Evolutionary conservation across 2,329 filamentous ascomycete genomes (phyloP).

Genomic region (Ophiocordyceps camponoti-saundersi): DNA sequence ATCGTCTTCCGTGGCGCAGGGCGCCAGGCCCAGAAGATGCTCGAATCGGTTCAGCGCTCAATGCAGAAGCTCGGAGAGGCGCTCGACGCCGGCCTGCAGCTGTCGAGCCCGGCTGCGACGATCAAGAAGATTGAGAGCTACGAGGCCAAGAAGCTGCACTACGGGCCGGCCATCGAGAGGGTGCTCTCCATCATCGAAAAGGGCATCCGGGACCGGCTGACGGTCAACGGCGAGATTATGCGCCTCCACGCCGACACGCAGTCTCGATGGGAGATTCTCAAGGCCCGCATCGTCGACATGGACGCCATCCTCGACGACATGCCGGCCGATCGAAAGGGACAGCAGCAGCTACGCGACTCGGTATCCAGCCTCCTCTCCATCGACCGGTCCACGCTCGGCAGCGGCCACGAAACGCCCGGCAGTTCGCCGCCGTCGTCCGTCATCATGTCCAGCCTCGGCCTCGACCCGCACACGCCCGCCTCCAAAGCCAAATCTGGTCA

Average conservation of each 20-base stretch:
- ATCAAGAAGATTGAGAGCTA: slow-evolving; percentile 82
- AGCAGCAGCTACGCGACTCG: slow-evolving; percentile 76
- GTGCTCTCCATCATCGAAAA: slow-evolving; percentile 87
- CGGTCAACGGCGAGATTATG: slow-evolving; percentile 89
- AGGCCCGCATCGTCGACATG: slow-evolving; percentile 60
- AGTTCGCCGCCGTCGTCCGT: slow-evolving; percentile 48
- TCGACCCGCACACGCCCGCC: slow-evolving; percentile 28
- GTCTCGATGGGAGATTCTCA: slow-evolving; percentile 61
- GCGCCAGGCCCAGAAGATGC: slow-evolving; percentile 88
- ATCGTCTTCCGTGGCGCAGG: slow-evolving; percentile 88
- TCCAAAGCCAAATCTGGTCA: slow-evolving; percentile 25
- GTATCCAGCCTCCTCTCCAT: slow-evolving; percentile 83
- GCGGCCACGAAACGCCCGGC: slow-evolving; percentile 52
- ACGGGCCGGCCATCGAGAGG: slow-evolving; percentile 80
- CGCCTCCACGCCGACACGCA: slow-evolving; percentile 75
- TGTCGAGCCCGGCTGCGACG: slow-evolving; percentile 53
- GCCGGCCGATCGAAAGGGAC: slow-evolving; percentile 41
- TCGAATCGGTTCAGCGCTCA: slow-evolving; percentile 82
- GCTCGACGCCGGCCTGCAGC: slow-evolving; percentile 56
- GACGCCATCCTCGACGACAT: slow-evolving; percentile 62
- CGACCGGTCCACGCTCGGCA: slow-evolving; percentile 55
- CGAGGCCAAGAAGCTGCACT: slow-evolving; percentile 87
- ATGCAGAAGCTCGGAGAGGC: slow-evolving; percentile 67
- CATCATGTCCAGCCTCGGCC: slow-evolving; percentile 38
- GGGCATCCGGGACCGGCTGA: slow-evolving; percentile 87